Evolutionary conservation across 148 eudicot species (phyloP).

Genomic region (Cornus kousa): DNA sequence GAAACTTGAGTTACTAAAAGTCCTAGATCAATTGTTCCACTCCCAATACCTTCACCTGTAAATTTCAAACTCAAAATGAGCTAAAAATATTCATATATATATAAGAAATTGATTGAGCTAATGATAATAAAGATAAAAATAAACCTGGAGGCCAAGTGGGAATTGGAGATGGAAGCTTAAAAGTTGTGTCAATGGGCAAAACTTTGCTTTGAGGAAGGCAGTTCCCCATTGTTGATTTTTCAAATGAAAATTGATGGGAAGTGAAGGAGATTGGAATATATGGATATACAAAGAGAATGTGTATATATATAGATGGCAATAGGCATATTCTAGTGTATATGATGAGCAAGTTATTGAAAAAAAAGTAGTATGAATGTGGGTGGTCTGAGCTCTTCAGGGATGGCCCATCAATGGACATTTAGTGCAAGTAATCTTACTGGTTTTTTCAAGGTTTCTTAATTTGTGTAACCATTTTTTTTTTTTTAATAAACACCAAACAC

Average conservation of each 20-base stretch:
- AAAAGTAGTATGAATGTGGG: background rate
- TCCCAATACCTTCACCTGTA: constrained; percentile 24
- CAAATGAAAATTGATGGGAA: background rate
- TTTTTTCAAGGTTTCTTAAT: too few species aligned
- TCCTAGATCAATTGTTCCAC: constrained; percentile 30
- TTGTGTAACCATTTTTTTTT: too few species aligned
- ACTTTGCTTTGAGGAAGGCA: constrained; percentile 7
- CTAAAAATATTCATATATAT: background rate
- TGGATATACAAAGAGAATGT: background rate
- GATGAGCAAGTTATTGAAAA: background rate
- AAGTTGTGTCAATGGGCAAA: constrained; percentile 27
- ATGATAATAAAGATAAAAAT: background rate
- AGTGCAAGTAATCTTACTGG: constrained; percentile 5
- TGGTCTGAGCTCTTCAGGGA: too few species aligned
- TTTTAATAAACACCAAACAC: too few species aligned
- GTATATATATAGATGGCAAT: background rate
- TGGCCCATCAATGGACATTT: background rate
- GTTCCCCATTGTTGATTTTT: constrained; percentile 26
- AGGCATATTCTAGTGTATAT: constrained; percentile 12
- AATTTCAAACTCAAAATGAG: background rate
- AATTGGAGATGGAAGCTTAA: constrained; percentile 32
- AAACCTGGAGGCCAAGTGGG: constrained; percentile 37
- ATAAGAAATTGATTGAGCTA: too few species aligned
- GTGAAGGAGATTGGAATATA: background rate
- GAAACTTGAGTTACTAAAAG: constrained; percentile 21